Percentiles rank a stretch among this genome's conserved stretches.
Evolutionary conservation across 768 basidiomycete genomes (phyloP).

Genomic region (Hericium coralloides): DNA sequence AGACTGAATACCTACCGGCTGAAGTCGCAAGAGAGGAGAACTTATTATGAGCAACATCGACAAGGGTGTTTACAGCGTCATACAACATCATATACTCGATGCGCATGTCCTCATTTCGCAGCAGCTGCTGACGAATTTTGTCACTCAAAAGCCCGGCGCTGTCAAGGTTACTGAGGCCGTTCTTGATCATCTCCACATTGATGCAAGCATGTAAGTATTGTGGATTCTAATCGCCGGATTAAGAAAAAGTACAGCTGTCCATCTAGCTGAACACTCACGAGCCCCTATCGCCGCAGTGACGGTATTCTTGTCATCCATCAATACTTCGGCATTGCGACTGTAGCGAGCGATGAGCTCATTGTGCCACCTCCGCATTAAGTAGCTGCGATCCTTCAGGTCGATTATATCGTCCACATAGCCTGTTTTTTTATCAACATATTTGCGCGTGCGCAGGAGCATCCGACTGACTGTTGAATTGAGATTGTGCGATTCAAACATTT

Average conservation of each 20-base stretch:
- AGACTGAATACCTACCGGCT: constrained; percentile 41
- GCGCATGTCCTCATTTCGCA: constrained; percentile 40
- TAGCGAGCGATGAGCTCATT: constrained; percentile 47
- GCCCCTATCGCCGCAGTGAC: constrained; percentile 14
- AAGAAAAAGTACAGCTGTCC: not conserved
- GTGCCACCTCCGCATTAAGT: constrained; percentile 51
- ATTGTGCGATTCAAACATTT: constrained; percentile 59
- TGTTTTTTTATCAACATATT: constrained; percentile 13
- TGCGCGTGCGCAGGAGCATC: not conserved
- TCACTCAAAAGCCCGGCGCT: constrained; percentile 45
- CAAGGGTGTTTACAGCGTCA: constrained; percentile 52
- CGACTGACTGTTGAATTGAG: constrained; percentile 58
- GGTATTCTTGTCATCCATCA: constrained; percentile 2
- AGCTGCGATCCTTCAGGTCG: constrained; percentile 54
- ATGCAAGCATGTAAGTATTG: constrained; percentile 75
- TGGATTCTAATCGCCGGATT: constrained; percentile 46
- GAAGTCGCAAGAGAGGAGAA: constrained; percentile 65
- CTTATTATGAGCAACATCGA: constrained; percentile 51
- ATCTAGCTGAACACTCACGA: constrained; percentile 7
- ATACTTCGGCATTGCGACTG: constrained; percentile 16
- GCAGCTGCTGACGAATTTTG: constrained; percentile 44
- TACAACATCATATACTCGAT: constrained; percentile 54
- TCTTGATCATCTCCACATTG: constrained; percentile 72
- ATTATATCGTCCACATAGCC: constrained; percentile 65
- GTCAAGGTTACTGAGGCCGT: constrained; percentile 47